Evolutionary conservation across 2,329 filamentous ascomycete species (phyloP), one percentile per base, ranked within the genome.

Genomic region (Beauveria rudraprayagi): DNA sequence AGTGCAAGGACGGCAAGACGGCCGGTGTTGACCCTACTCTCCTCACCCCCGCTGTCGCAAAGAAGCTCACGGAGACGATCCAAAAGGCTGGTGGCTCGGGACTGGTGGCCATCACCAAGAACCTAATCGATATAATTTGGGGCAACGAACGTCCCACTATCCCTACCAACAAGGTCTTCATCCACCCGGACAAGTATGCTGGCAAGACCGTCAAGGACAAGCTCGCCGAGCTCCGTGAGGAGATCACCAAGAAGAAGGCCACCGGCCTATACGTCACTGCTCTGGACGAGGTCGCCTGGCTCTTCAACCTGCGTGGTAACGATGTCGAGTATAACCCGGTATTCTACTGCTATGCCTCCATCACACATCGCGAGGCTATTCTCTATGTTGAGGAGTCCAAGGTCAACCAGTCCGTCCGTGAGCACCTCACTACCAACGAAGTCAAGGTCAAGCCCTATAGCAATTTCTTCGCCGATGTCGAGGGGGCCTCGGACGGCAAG

Each of bases 241-340:
- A 97, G 67, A 78, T 99, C 17, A 87, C 90, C 63, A 96, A 94
- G 80, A 95, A 90, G 77, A 94, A 94, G 71, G 88, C 87, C 6
- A 83, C 87, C 19, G 93, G 91, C 1, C 91, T 97, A 67, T 86
- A 97, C 54, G 85, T 97, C 51, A 97, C 92, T 6, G 92, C 95
- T 87, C 84, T 99, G 48, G 94, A 99, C 69, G 94, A 99, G 75
- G 86, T 97, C 68, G 94, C 94, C 11, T 99, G 94, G 94, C 81
- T 99, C n/a, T 97, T 97, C 79, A 99, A 99, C 75, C 78, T 99
- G 54, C 87, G 94, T 67, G 94, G 94, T 67, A 94, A 83, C 72
- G 94, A 97, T 71, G 97, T 99, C 66, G 91, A 92, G 0, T 99
- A 94, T 78, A 99, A 99, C 71, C 94, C 94, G 0, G 94, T 99